Evolutionary conservation across 1,284 basidiomycete genomes (phyloP), one percentile per base, ranked within the genome.

Genomic region (Ustilago cynodontis): DNA sequence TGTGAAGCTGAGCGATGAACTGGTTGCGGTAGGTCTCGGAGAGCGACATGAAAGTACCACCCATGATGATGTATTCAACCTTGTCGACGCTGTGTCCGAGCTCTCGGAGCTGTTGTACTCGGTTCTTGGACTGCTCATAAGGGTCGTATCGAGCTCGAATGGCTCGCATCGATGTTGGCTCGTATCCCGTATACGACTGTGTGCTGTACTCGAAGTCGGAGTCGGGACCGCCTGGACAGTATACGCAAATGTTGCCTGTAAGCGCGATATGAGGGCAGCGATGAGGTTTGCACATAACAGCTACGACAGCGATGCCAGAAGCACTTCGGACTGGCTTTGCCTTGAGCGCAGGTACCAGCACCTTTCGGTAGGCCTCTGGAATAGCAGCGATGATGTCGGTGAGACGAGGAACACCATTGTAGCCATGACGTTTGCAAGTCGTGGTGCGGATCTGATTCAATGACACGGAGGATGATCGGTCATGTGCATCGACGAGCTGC

Each of bases 211-310:
- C 97, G 82, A 99, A 99, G 87, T 99, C 97, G 0, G 96, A 98
- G 87, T 99, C 97, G 5, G 97, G 97, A 10, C 97, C 97, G 61
- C 97, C 97, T 14, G 97, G 97, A 85, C 97, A 99, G 87, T 99
- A 99, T 91, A 99, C 96, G 87, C 97, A 99, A 59, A 99, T 98
- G 85, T 99, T 98, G n/a, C 97, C 97, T 0, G 97, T 99, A 93
- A 99, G 96, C 7, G 97, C 97, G 68, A 99, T 99, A 87, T 99
- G 97, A 6, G 97, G 97, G 88, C 97, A 99, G 57, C 97, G 91
- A 89, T 99, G 97, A 2, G 97, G 97, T 86, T 99, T 99, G 89
- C 95, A 98, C 97, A 99, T 99, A 41, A 99, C 96, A 5, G 97
- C 97, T 6, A 99, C 97, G 18, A 99, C 97, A 1, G 97, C 97